These are phyloP conservation scores for Cordyceps javanica DNA, from an alignment of 2,329 filamentous ascomycete species.

Conservation along the genomic window DNA sequence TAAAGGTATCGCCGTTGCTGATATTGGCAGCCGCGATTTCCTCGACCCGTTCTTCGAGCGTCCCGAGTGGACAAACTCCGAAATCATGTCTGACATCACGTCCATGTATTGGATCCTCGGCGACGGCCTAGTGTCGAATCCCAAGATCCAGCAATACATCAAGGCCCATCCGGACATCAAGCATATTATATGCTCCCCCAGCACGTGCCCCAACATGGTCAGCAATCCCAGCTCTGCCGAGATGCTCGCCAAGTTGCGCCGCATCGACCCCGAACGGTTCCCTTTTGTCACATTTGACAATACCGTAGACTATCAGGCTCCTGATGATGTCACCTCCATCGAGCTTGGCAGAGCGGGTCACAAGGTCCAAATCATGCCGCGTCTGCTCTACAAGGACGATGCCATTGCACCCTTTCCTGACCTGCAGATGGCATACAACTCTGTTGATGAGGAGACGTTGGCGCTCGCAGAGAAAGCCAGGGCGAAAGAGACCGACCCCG, in stretches of 20 bases:
- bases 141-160: constrained; percentile 63
- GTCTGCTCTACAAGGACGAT: constrained; percentile 39
- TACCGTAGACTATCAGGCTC: constrained; percentile 21
- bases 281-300: constrained; percentile 62
- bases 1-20: constrained; percentile 70
- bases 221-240: constrained; percentile 60
- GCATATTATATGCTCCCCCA: constrained; percentile 72
- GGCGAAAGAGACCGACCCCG: constrained; percentile 32
- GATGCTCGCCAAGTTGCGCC: constrained; percentile 62
- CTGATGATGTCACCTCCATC: constrained; percentile 21
- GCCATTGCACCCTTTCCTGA: constrained; percentile 37
- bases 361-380: constrained; percentile 41
- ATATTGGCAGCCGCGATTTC: constrained; percentile 67
- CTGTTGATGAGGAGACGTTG: constrained; percentile 38
- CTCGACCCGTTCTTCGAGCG: constrained; percentile 63
- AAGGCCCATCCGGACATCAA: constrained; percentile 50
- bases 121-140: constrained; percentile 50
- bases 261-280: constrained; percentile 70
- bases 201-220: constrained; percentile 70
- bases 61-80: constrained; percentile 61
- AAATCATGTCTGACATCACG: constrained; percentile 61
- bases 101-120: constrained; percentile 80
- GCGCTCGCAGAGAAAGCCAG: constrained; percentile 45
- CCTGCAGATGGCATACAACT: constrained; percentile 40
- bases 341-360: constrained; percentile 39